phyloP scores from a whole-genome alignment of 768 basidiomycete genomes.

The Cubamyces lactineus region DNA sequence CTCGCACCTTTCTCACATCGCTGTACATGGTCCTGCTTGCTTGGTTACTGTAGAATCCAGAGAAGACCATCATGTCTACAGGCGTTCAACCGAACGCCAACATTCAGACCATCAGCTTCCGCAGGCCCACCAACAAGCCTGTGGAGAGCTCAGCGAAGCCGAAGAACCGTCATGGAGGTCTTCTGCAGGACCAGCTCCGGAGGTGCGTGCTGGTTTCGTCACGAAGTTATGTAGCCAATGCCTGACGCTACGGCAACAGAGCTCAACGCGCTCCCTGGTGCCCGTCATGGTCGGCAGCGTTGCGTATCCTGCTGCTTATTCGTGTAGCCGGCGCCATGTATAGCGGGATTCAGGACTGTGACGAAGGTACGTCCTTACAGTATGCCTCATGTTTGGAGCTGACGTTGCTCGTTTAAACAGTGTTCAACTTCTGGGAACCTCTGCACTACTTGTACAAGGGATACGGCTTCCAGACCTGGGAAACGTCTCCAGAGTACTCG shows the following conservation, averaged over 20 bases:
- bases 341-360: constrained; percentile 91
- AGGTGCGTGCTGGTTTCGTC: constrained; percentile 45
- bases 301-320: constrained; percentile 81
- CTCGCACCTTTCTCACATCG: neutral
- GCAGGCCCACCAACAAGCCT: constrained; percentile 32
- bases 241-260: constrained; percentile 40
- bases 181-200: constrained; percentile 81
- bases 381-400: neutral
- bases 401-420: constrained; percentile 44
- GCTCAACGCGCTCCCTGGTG: constrained; percentile 80
- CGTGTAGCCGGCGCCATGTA: constrained; percentile 92
- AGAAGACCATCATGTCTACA: constrained; percentile 12
- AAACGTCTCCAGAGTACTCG: constrained; percentile 87
- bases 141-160: constrained; percentile 18
- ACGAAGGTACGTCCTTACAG: constrained; percentile 71
- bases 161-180: constrained; percentile 57
- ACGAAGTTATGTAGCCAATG: constrained; percentile 4
- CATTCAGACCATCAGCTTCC: constrained; percentile 40
- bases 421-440: constrained; percentile 99
- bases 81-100: constrained; percentile 27
- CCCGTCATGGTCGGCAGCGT: constrained; percentile 81
- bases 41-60: neutral
- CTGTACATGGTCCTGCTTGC: neutral
- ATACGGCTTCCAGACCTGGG: constrained; percentile 97
- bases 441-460: constrained; percentile 88